Evolutionary conservation across 164 flowering plant species (phyloP).

Genomic region (Berberis vulgaris): DNA sequence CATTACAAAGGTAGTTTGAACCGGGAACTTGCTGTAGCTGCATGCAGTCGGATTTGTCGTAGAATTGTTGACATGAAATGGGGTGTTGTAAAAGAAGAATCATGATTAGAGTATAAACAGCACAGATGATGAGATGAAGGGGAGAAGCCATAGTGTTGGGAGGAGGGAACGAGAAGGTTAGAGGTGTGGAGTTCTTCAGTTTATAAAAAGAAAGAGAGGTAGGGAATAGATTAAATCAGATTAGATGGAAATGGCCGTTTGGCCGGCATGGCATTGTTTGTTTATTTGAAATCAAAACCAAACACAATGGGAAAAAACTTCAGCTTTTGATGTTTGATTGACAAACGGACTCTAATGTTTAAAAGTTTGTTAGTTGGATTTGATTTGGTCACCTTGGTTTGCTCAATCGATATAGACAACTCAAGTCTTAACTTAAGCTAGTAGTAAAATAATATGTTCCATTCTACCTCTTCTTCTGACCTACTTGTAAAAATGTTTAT

Average conservation of each 20-base stretch:
- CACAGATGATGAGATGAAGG: slow-evolving; percentile 7
- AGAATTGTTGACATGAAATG: slow-evolving; percentile 22
- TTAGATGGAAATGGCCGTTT: slow-evolving; percentile 1
- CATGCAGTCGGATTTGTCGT: slow-evolving; percentile 24
- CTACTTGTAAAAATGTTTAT: too few species aligned
- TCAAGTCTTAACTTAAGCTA: too few species aligned
- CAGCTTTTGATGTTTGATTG: not conserved
- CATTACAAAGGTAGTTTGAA: slow-evolving; percentile 31
- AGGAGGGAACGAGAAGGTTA: not conserved
- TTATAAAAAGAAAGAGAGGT: too few species aligned
- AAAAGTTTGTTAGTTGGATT: too few species aligned
- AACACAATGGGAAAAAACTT: too few species aligned
- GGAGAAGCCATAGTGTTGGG: slow-evolving; percentile 9
- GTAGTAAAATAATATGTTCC: too few species aligned
- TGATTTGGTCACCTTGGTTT: too few species aligned
- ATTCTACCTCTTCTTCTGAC: too few species aligned
- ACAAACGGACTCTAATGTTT: not conserved
- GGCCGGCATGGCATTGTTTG: slow-evolving; percentile 2
- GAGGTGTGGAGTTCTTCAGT: not conserved
- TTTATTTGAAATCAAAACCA: not conserved
- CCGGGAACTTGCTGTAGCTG: slow-evolving; percentile 11
- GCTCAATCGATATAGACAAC: too few species aligned
- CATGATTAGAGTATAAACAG: slow-evolving; percentile 2
- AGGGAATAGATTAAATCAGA: too few species aligned
- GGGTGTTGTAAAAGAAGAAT: slow-evolving; percentile 7